A percentile compares a stretch with the other conserved stretches of the same genome.
phyloP scores from a whole-genome alignment of 805 yeast genomes.

The Scheffersomyces coipomensis region DNA sequence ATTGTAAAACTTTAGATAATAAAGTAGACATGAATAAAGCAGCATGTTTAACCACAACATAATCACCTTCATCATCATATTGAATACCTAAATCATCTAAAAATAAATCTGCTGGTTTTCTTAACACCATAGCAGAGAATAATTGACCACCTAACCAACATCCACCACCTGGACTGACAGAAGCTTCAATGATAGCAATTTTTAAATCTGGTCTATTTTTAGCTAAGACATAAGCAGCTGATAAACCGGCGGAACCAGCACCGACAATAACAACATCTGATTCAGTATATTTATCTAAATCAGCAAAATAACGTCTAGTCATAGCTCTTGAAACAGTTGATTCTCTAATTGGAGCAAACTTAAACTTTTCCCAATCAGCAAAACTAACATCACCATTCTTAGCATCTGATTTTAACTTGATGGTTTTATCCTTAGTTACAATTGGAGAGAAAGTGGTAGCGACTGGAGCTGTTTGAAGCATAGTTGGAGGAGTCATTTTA shows the following conservation, averaged over 20 bases:
- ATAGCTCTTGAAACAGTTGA: constrained; percentile 78
- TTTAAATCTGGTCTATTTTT: constrained; percentile 73
- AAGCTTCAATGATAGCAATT: constrained; percentile 71
- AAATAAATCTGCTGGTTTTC: constrained; percentile 76
- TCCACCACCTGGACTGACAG: constrained; percentile 80
- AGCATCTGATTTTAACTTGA: constrained; percentile 17
- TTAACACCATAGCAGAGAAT: constrained; percentile 74
- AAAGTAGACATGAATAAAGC: constrained; percentile 74
- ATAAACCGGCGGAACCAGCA: constrained; percentile 75
- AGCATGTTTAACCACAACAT: constrained; percentile 78
- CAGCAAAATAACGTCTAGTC: constrained; percentile 72
- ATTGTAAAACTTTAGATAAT: constrained; percentile 62
- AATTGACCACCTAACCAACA: constrained; percentile 77
- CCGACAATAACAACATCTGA: constrained; percentile 75
- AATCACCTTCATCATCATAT: constrained; percentile 78
- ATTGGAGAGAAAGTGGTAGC: constrained; percentile 7
- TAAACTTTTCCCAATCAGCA: constrained; percentile 67
- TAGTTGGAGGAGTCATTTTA: constrained; percentile 34
- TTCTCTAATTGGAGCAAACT: constrained; percentile 72
- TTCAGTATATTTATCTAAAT: constrained; percentile 71
- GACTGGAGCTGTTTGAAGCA: constrained; percentile 22
- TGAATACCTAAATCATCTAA: constrained; percentile 61
- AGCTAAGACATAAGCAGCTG: constrained; percentile 74
- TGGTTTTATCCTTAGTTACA: constrained; percentile 4
- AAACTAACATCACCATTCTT: constrained; percentile 24